A percentile compares a stretch with the other conserved stretches of the same genome.
Conservation (phyloP, 2,329 filamentous ascomycete genomes). For the Diatrype stigma region DNA sequence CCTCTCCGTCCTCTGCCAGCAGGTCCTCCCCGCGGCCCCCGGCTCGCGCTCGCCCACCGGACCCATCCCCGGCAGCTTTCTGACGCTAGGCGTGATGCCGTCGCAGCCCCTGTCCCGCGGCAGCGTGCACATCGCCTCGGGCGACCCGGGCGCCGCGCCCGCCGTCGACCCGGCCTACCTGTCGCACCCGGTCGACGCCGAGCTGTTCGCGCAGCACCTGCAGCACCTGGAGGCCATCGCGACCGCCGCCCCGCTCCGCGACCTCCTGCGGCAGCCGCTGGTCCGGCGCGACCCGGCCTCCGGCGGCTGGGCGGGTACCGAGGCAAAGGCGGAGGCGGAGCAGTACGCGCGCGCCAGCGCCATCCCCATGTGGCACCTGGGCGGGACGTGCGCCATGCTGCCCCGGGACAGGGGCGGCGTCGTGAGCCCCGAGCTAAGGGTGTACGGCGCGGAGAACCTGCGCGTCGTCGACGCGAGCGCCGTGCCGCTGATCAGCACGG, state of each 20-base stretch:
- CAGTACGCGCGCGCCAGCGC: not conserved
- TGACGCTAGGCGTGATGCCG: not conserved
- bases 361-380: not conserved
- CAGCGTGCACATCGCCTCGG: not conserved
- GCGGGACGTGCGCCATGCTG: not conserved
- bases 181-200: not conserved
- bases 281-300: not conserved
- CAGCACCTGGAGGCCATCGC: not conserved
- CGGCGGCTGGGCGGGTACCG: no score
- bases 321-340: no score
- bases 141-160: not conserved
- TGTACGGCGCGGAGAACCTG: not conserved
- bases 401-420: not conserved
- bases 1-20: not conserved
- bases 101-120: not conserved
- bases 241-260: not conserved
- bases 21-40: no score
- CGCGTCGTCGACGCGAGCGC: not conserved
- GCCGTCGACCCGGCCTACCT: not conserved
- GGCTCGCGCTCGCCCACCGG: no score
- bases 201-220: not conserved
- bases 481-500: not conserved
- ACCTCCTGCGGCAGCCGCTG: not conserved
- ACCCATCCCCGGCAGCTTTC: no score
- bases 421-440: not conserved